phyloP scores from a whole-genome alignment of 129 eudicot species.

The Erigeron canadensis region DNA sequence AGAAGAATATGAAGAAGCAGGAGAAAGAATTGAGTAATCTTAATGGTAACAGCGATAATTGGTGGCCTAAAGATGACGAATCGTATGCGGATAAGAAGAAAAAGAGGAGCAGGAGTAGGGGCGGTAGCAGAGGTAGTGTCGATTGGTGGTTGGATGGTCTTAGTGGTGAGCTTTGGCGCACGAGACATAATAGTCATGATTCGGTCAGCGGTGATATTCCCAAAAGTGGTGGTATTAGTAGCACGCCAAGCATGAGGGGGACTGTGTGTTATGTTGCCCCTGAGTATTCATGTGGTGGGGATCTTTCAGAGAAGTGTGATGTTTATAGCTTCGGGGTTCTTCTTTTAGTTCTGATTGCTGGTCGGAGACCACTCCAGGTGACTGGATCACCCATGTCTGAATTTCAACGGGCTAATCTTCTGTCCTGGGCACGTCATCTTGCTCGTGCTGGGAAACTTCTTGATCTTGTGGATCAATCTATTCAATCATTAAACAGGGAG shows the following conservation, averaged over 20 bases:
- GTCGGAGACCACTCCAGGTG: constrained; percentile 86
- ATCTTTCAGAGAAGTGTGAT: constrained; percentile 87
- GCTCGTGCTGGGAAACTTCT: constrained; percentile 96
- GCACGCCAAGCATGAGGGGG: constrained; percentile 97
- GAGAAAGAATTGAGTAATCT: constrained; percentile 36
- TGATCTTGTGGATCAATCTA: constrained; percentile 72
- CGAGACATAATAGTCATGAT: constrained; percentile 60
- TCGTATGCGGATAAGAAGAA: constrained; percentile 46
- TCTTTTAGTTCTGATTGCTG: constrained; percentile 79
- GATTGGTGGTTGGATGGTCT: constrained; percentile 98
- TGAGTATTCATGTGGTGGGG: constrained; percentile 70
- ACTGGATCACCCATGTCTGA: constrained; percentile 91
- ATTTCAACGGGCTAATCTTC: constrained; percentile 81
- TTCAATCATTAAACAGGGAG: constrained; percentile 50
- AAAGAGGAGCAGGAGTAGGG: constrained; percentile 66
- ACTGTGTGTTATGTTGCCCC: constrained; percentile 92
- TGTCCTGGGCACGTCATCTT: constrained; percentile 89
- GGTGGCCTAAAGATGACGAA: constrained; percentile 78
- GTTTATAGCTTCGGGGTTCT: constrained; percentile 85
- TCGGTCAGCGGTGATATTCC: constrained; percentile 80
- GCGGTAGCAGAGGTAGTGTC: constrained; percentile 66
- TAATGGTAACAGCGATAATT: constrained; percentile 30
- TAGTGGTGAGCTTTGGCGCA: constrained; percentile 87
- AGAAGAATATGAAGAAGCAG: constrained; percentile 58
- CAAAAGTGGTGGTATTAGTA: constrained; percentile 75